Conservation (phyloP, 176 grass and related monocot genomes). For the Zoysia pacifica region DNA sequence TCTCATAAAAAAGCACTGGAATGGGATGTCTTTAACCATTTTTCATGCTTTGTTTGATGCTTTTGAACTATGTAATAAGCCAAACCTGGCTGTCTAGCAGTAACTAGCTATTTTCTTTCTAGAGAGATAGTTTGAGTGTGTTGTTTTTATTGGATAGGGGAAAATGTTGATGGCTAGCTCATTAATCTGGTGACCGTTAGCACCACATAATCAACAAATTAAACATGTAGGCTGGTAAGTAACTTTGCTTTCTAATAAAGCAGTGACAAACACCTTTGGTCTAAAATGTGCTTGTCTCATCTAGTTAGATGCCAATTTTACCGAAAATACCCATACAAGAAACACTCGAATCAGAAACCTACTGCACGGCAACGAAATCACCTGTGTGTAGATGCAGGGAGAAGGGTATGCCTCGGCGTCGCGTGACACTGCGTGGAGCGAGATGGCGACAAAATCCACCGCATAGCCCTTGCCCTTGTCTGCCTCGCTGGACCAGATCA, state of each 20-base stretch:
- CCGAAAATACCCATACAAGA: neutral
- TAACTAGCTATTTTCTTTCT: neutral
- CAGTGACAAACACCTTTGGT: neutral
- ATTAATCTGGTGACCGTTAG: neutral
- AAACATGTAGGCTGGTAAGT: neutral
- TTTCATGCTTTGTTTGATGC: no score
- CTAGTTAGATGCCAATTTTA: neutral
- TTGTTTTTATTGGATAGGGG: neutral
- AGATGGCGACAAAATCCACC: constrained; percentile 71
- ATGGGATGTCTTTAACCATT: neutral
- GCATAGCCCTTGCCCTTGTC: constrained; percentile 47
- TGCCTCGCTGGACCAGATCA: constrained; percentile 61
- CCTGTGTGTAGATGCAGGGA: constrained; percentile 68
- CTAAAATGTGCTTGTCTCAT: no score
- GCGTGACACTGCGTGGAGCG: constrained; percentile 72
- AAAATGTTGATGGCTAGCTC: neutral
- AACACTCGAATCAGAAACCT: neutral
- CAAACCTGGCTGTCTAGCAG: neutral
- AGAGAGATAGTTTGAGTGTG: neutral
- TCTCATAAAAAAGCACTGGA: neutral
- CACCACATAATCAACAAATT: neutral
- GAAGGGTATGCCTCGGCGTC: constrained; percentile 58
- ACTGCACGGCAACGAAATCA: neutral
- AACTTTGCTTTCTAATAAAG: neutral
- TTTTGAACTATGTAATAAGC: neutral